Evolutionary conservation across 2,329 filamentous ascomycete genomes (phyloP), one percentile per base, ranked within the genome.

Genomic region (Phoma sp.): DNA sequence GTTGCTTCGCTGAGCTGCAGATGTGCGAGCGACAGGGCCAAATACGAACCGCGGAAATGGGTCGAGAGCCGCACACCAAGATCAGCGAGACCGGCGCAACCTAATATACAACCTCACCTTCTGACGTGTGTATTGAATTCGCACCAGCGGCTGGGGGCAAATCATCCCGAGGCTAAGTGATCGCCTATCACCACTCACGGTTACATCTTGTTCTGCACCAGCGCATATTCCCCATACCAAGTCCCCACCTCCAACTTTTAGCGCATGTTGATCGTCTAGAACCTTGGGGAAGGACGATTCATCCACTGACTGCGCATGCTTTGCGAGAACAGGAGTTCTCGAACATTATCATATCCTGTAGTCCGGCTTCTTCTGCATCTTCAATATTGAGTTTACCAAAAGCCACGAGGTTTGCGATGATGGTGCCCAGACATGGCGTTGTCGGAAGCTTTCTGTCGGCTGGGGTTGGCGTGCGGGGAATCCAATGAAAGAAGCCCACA

Each of bases 191-290:
- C 24, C 41, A 45, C 35, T 52, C 39, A 18, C 40, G 32, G 14
- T 47, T 30, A 48, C 33, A 44, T 32, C 11, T 47, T 24, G 5
- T 24, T 46, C 24, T 35, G 18, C 27, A 27, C 36, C 52, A 45
- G 35, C 40, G 29, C 38, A 32, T 29, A 41, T 33, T 50, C 52
- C 38, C 46, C 41, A 42, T 49, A 50, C 25, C 14, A 9, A 4
- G 36, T 52, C 61, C 53, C 59, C 61, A 58, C 55, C 55, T 52
- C 57, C 39, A 47, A 38, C 41, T 36, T 43, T 49, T 62, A 63
- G 57, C 50, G 48, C 30, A 33, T 55, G 57, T 47, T 51, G 61
- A 64, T 61, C 55, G 29, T 37, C 36, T 50, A 24, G 25, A 49
- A 24, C 41, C 32, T 11, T 49, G 36, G 36, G 45, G 24, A 46